These are phyloP conservation scores for Podospora pseudoanserina DNA, from an alignment of 495 filamentous ascomycete genomes.

Conservation along the genomic window DNA sequence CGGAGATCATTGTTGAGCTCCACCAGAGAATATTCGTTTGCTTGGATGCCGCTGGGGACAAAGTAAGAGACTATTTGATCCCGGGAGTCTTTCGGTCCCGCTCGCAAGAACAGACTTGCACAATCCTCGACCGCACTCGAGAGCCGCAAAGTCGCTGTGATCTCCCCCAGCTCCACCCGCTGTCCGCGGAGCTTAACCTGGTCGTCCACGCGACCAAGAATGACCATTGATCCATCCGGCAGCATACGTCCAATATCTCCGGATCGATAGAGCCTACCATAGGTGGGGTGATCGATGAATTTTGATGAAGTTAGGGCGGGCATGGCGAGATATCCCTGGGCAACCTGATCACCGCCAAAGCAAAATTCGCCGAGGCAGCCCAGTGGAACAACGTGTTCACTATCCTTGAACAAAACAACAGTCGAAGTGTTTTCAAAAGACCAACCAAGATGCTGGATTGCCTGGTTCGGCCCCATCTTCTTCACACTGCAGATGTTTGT, in stretches of 20 bases:
- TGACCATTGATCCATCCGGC: slow-evolving; percentile 64
- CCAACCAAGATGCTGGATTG: slow-evolving; percentile 55
- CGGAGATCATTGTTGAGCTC: slow-evolving; percentile 23
- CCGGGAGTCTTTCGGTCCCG: slow-evolving; percentile 14
- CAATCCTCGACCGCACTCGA: slow-evolving; percentile 47
- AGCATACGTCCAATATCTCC: slow-evolving; percentile 71
- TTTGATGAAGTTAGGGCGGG: slow-evolving; percentile 52
- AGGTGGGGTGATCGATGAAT: slow-evolving; percentile 61
- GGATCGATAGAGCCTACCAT: slow-evolving; percentile 66
- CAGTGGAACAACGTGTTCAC: slow-evolving; percentile 49
- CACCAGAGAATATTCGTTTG: slow-evolving; percentile 25
- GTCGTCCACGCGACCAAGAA: slow-evolving; percentile 69
- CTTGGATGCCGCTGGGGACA: slow-evolving; percentile 36
- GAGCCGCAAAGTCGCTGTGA: slow-evolving; percentile 55
- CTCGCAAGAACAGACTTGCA: slow-evolving; percentile 47
- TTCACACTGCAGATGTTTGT: slow-evolving; percentile 72
- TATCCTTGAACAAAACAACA: slow-evolving; percentile 53
- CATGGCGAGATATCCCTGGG: slow-evolving; percentile 64
- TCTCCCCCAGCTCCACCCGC: slow-evolving; percentile 74
- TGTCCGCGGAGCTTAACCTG: slow-evolving; percentile 82
- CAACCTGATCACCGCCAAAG: slow-evolving; percentile 78
- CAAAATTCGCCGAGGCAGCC: slow-evolving; percentile 77
- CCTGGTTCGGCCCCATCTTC: slow-evolving; percentile 49
- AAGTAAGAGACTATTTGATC: slow-evolving; percentile 58
- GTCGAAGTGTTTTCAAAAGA: slow-evolving; percentile 67